Evolutionary conservation across 2,329 filamentous ascomycete species (phyloP), one percentile per base, ranked within the genome.

Genomic region (Colletotrichum caudatum): DNA sequence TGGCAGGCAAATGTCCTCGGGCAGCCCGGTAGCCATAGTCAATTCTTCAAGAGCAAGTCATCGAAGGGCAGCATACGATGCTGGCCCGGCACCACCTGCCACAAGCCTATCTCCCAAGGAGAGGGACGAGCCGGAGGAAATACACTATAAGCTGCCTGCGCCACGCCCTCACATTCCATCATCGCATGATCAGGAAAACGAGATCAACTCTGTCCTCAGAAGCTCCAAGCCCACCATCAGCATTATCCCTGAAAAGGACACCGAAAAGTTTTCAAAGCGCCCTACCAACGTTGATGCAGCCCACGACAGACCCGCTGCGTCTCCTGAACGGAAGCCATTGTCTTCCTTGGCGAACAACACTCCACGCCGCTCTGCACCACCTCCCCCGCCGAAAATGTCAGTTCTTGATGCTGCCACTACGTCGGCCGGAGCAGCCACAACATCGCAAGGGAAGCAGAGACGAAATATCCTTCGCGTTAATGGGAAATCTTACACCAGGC

Each of bases 301-400:
- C 61, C 74, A 73, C 75, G 81, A 71, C 7, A 65, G 78, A 58
- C 79, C 78, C 74, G 77, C 83, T 46, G 78, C 76, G 3, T 89
- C 88, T 2, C 88, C 89, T 0, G 88, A 89, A 54, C 82, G 89
- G 74, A 89, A 87, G 67, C 86, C 87, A 2, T 79, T 92, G 37
- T 82, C 86, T 14, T 78, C 83, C 1, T 83, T 90, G 67, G 88
- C 82, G 74, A 85, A 87, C 67, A 91, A 91, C 75, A 97, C 94
- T 5, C 94, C 94, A 14, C 92, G 90, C 77, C 87, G 94, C 75
- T 88, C 92, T 29, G 94, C 94, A 1, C 92, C 92, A 0, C 92
- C 90, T 0, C 95, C 95, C 3, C 94, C 94, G 9, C 95, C 96
- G 0, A 98, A 98, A 81, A 98, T 98, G 95, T 96, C 93, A 1